A percentile compares a stretch with the other conserved stretches of the same genome.
phyloP scores from a whole-genome alignment of 2,329 filamentous ascomycete species.

The Pyrenophora seminiperda region DNA sequence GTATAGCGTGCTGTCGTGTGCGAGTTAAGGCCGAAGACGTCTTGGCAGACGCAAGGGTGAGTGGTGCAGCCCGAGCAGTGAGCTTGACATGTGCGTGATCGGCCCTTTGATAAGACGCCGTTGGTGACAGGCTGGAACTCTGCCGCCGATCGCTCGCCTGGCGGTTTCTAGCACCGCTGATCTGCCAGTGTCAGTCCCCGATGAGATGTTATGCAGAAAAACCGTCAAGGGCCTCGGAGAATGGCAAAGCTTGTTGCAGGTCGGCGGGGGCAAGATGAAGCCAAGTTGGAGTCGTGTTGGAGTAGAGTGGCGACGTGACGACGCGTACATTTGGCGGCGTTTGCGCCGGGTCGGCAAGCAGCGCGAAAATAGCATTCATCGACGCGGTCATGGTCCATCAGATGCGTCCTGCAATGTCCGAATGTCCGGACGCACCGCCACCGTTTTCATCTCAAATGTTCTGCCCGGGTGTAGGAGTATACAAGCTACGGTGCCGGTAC shows the following conservation, averaged over 20 bases:
- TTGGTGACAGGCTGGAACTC: constrained; percentile 17
- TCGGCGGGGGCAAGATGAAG: constrained; percentile 2
- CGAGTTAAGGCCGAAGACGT: constrained; percentile 9
- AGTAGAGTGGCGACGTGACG: constrained; percentile 9
- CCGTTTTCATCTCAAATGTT: not conserved
- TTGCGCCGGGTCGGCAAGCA: constrained; percentile 6
- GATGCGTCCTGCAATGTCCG: constrained; percentile 11
- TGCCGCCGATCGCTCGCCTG: constrained; percentile 15
- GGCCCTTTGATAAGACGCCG: constrained; percentile 23
- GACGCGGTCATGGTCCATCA: constrained; percentile 2
- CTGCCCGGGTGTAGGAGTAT: too few species aligned
- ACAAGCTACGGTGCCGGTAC: too few species aligned
- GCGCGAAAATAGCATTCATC: constrained; percentile 2
- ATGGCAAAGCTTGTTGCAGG: constrained; percentile 2
- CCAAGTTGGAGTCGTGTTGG: constrained; percentile 3
- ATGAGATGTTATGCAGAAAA: constrained; percentile 5
- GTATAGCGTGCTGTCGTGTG: not conserved
- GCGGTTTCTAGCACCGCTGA: constrained; percentile 17
- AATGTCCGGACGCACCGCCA: too few species aligned
- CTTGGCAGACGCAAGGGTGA: constrained; percentile 16
- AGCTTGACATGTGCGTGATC: constrained; percentile 10
- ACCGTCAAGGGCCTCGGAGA: constrained; percentile 6
- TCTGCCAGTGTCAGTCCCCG: constrained; percentile 15
- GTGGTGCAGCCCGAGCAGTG: constrained; percentile 10
- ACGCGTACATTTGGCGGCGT: constrained; percentile 12